Evolutionary conservation across 169 alveolate genomes (phyloP), one percentile per base, ranked within the genome.

Genomic region (Babesia sp.): DNA sequence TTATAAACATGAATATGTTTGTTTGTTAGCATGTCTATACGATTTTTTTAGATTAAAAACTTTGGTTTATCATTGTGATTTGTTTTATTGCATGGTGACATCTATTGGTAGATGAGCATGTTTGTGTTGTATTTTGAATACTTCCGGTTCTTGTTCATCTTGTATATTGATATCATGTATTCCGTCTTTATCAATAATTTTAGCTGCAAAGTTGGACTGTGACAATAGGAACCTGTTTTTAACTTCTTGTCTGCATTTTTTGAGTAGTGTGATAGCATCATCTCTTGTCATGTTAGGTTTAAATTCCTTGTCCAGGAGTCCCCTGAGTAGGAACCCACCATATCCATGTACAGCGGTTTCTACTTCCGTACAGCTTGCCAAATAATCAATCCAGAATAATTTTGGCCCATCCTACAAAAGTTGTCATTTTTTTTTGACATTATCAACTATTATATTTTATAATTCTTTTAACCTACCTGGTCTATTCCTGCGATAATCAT

Each of bases 331-430:
- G 76, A 89, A 82, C 22, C 95, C 97, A 14, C 96, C 98, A 64
- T 93, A 94, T 1, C 98, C 98, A 68, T 94, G 98, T 33, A 95
- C 97, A 11, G 96, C 98, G 34, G 91, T 91, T 56, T 89, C 85
- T 31, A 90, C 91, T 36, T 84, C 83, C 45, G 87, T 95, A 79
- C 88, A 74, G 29, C 93, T 85, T 48, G 96, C 96, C 71, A 94
- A 72, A 64, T 94, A 93, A 75, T 94, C 98, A 68, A 94, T 85
- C 98, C 97, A 94, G 84, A 78, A 94, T 41, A 94, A 78, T 59
- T 90, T 85, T 24, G 96, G 94, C 16, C 96, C 97, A 46, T 76
- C 94, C 93, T 94, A 72, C 58, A 72, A 24, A 46, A 50, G 1
- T 24, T 33, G 20, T 37, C 29, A 53, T 31, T 2, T 53, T 14